A percentile compares a stretch with the other conserved stretches of the same genome.
Conservation (phyloP, 495 filamentous ascomycete genomes). For the Apiosordaria backusii region DNA sequence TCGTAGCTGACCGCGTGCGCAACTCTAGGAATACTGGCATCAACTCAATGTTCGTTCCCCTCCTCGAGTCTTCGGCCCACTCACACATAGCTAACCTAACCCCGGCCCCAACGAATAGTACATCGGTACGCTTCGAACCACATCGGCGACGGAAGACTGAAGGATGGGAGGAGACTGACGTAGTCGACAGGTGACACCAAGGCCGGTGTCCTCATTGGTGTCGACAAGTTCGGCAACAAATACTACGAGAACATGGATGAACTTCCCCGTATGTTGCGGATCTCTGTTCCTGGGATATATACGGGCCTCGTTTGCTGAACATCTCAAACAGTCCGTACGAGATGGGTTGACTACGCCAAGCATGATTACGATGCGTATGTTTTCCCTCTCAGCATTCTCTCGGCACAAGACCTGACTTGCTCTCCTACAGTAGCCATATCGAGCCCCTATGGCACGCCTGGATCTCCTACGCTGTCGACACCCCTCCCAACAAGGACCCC, state of each 20-base stretch:
- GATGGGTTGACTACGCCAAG: conserved; percentile 96
- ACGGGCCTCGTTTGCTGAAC: conserved; percentile 6
- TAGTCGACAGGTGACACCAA: conserved; percentile 84
- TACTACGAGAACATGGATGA: conserved; percentile 96
- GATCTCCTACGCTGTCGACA: conserved; percentile 90
- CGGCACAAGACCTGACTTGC: conserved; percentile 2
- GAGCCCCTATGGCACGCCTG: conserved; percentile 98
- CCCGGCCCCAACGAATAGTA: conserved; percentile 46
- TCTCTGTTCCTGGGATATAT: background rate
- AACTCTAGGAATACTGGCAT: conserved; percentile 72
- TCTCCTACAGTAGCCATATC: conserved; percentile 61
- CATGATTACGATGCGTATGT: conserved; percentile 78
- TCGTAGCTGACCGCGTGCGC: conserved; percentile 18
- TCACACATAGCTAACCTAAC: conserved; percentile 24
- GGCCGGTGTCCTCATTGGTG: conserved; percentile 79
- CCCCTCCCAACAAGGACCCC: conserved; percentile 74
- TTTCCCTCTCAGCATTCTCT: background rate
- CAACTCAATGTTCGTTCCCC: conserved; percentile 78
- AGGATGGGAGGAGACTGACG: conserved; percentile 29
- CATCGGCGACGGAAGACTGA: background rate
- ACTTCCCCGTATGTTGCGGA: conserved; percentile 67
- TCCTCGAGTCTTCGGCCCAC: conserved; percentile 7
- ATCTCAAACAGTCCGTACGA: conserved; percentile 69
- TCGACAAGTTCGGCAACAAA: conserved; percentile 92
- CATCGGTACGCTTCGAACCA: conserved; percentile 50